Conservation (phyloP, 306 rosid genomes). For the Prinsepia uniflora region DNA sequence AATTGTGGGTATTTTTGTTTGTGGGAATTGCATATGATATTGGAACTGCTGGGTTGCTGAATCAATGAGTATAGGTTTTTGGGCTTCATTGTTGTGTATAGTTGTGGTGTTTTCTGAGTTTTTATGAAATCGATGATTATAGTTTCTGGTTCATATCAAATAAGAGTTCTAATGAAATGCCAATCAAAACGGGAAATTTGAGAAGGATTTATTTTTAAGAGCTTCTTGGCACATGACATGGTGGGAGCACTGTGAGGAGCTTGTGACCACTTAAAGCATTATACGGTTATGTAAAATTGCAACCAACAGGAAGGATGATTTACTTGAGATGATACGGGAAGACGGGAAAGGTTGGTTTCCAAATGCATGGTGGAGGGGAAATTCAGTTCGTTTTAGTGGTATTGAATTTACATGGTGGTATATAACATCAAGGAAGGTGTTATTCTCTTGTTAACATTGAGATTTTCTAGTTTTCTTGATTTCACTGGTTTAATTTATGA, state of each 20-base stretch:
- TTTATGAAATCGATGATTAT: slow-evolving; percentile 30
- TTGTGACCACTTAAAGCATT: not conserved
- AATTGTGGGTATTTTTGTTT: slow-evolving; percentile 43
- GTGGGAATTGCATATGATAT: slow-evolving; percentile 44
- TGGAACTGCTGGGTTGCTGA: slow-evolving; percentile 41
- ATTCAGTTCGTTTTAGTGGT: slow-evolving; percentile 30
- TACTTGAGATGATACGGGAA: slow-evolving; percentile 10
- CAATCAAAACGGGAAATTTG: slow-evolving; percentile 13
- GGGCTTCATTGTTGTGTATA: slow-evolving; percentile 41
- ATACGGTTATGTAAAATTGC: slow-evolving; percentile 23
- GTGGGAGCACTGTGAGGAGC: slow-evolving; percentile 10
- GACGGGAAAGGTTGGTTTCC: slow-evolving; percentile 25
- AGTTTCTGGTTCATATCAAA: slow-evolving; percentile 26
- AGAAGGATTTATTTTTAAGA: slow-evolving; percentile 11
- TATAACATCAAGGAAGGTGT: slow-evolving; percentile 31
- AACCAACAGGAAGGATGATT: slow-evolving; percentile 21
- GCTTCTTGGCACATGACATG: slow-evolving; percentile 15
- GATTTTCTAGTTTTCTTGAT: slow-evolving; percentile 19
- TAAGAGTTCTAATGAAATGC: slow-evolving; percentile 7
- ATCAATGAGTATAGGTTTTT: slow-evolving; percentile 31
- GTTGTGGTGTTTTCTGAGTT: slow-evolving; percentile 34
- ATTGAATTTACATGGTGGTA: slow-evolving; percentile 16
- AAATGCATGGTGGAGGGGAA: slow-evolving; percentile 20
- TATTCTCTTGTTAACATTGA: slow-evolving; percentile 19
- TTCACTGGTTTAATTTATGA: slow-evolving; percentile 21